Evolutionary conservation across 1,284 basidiomycete genomes (phyloP).

Genomic region (Phlebopus sp.): DNA sequence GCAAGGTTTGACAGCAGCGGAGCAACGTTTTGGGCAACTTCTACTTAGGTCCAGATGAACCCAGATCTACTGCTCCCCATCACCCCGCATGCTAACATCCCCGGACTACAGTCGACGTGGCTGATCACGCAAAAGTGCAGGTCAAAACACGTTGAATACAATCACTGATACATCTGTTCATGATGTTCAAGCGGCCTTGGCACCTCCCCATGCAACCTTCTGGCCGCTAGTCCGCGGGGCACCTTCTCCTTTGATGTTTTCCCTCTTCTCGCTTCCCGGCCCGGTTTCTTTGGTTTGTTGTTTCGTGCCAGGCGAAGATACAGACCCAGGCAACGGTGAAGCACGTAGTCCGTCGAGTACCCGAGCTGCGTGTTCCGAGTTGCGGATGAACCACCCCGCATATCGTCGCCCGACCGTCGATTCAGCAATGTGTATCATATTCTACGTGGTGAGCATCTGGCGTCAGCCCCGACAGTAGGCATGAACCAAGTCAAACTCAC

Average conservation of each 20-base stretch:
- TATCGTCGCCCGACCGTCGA: slow-evolving; percentile 89
- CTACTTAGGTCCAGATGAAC: too few species aligned
- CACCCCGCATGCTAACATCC: too few species aligned
- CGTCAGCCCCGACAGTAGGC: not conserved
- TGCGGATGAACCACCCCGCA: slow-evolving; percentile 96
- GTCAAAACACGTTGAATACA: too few species aligned
- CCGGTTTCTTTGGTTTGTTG: slow-evolving; percentile 21
- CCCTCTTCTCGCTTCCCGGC: slow-evolving; percentile 14
- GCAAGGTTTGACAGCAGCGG: too few species aligned
- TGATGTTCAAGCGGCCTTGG: slow-evolving; percentile 34
- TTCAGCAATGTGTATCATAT: slow-evolving; percentile 95
- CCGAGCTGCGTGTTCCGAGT: slow-evolving; percentile 85
- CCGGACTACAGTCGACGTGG: too few species aligned
- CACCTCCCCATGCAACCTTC: slow-evolving; percentile 63
- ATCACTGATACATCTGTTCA: not conserved
- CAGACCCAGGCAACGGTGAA: slow-evolving; percentile 56
- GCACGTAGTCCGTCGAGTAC: slow-evolving; percentile 77
- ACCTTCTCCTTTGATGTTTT: slow-evolving; percentile 12
- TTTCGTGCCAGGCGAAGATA: slow-evolving; percentile 4
- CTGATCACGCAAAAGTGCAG: too few species aligned
- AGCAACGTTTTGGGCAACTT: too few species aligned
- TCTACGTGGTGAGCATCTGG: slow-evolving; percentile 42
- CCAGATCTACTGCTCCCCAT: too few species aligned
- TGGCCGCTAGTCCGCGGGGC: slow-evolving; percentile 29
- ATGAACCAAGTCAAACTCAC: slow-evolving; percentile 42